phyloP scores from a whole-genome alignment of 176 grass and related monocot species.

The Triticum aestivum region DNA sequence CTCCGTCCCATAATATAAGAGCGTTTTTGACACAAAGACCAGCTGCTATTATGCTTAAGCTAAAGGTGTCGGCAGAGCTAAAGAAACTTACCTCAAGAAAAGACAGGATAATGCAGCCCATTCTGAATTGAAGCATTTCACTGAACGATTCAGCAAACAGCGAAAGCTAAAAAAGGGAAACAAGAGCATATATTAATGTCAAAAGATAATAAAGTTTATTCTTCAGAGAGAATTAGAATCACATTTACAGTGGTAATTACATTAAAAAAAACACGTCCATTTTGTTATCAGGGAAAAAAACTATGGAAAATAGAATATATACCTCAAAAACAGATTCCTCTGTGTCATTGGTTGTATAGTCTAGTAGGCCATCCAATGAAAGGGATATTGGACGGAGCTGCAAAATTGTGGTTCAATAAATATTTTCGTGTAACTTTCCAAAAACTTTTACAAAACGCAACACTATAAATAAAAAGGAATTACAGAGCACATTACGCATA shows the following conservation, averaged over 20 bases:
- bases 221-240: neutral
- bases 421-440: neutral
- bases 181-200: neutral
- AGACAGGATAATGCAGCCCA: slow-evolving; percentile 58
- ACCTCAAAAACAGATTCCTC: slow-evolving; percentile 83
- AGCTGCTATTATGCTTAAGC: neutral
- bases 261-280: neutral
- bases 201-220: neutral
- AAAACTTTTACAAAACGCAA: neutral
- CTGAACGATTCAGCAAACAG: slow-evolving; percentile 66
- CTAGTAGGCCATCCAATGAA: slow-evolving; percentile 63
- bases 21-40: neutral
- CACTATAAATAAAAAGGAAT: slow-evolving; percentile 22
- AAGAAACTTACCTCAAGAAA: slow-evolving; percentile 65
- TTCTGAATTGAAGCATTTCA: slow-evolving; percentile 80
- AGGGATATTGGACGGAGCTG: slow-evolving; percentile 58
- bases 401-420: slow-evolving; percentile 23
- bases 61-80: neutral
- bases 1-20: too few species aligned
- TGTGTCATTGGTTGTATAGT: slow-evolving; percentile 65
- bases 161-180: slow-evolving; percentile 52
- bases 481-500: slow-evolving; percentile 34
- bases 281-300: neutral
- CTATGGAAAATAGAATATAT: neutral
- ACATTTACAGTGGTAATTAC: neutral